Evolutionary conservation across 1,284 basidiomycete genomes (phyloP).

Genomic region (Tylopilus sp.): DNA sequence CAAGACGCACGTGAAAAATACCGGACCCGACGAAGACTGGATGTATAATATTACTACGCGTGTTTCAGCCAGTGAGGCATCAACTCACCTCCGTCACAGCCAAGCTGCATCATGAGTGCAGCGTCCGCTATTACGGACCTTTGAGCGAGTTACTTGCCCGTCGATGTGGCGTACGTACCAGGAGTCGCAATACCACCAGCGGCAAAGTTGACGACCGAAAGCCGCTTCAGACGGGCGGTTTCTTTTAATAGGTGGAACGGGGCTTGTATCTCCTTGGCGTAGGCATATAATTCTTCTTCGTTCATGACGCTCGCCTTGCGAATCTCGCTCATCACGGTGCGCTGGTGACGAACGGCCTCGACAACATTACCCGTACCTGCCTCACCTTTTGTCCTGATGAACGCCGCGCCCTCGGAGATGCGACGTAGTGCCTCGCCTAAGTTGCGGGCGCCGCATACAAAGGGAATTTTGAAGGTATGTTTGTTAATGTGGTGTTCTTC

Average conservation of each 20-base stretch:
- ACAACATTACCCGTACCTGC: constrained; percentile 98
- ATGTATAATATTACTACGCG: constrained; percentile 11
- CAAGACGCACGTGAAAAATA: constrained; percentile 77
- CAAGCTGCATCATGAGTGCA: constrained; percentile 99
- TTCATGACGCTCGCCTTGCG: constrained; percentile 81
- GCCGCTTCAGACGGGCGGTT: constrained; percentile 86
- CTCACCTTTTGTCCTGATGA: constrained; percentile 96
- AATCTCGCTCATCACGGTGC: constrained; percentile 83
- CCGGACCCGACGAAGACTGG: constrained; percentile 92
- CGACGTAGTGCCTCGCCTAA: constrained; percentile 92
- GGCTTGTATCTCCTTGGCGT: constrained; percentile 90
- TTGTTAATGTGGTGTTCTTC: constrained; percentile 89
- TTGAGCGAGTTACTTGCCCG: background rate
- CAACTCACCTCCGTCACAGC: constrained; percentile 87
- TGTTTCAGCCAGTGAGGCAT: constrained; percentile 5
- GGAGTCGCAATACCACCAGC: constrained; percentile 97
- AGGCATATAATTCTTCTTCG: constrained; percentile 94
- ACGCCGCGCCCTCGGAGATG: constrained; percentile 96
- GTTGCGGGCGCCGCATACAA: constrained; percentile 77
- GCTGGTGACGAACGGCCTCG: constrained; percentile 92
- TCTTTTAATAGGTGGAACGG: constrained; percentile 99
- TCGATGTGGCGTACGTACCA: constrained; percentile 43
- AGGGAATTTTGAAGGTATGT: constrained; percentile 87
- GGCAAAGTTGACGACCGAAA: constrained; percentile 95
- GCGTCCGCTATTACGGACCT: constrained; percentile 71